These are phyloP conservation scores for Tagetes erecta DNA, from an alignment of 129 eudicot genomes.

Conservation along the genomic window DNA sequence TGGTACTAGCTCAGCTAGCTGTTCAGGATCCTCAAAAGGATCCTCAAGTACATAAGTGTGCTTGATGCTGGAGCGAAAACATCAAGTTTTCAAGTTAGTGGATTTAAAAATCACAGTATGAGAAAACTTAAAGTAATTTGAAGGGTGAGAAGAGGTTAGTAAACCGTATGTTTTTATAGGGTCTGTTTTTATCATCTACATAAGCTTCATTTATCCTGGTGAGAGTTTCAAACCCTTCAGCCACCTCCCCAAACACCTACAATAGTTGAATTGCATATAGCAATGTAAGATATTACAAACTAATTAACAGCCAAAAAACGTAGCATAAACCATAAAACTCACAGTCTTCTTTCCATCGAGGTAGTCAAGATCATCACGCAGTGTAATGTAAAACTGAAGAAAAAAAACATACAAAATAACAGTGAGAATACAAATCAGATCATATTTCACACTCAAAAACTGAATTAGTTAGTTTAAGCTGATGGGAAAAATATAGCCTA, in stretches of 20 bases:
- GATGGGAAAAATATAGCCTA: not conserved
- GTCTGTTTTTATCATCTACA: slow-evolving; percentile 78
- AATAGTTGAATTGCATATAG: slow-evolving; percentile 11
- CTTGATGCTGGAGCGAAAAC: slow-evolving; percentile 59
- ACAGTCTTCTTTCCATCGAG: slow-evolving; percentile 98
- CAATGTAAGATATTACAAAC: slow-evolving; percentile 5
- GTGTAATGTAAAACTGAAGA: slow-evolving; percentile 82
- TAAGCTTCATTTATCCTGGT: slow-evolving; percentile 85
- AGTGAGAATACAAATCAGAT: slow-evolving; percentile 8
- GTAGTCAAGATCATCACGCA: slow-evolving; percentile 94
- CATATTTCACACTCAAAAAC: slow-evolving; percentile 2
- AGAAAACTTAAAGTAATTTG: slow-evolving; percentile 13
- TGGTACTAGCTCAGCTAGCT: slow-evolving; percentile 70
- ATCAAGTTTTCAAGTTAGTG: slow-evolving; percentile 14
- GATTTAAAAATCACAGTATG: not conserved
- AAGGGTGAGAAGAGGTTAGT: slow-evolving; percentile 1
- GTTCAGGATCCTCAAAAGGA: slow-evolving; percentile 93
- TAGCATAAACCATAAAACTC: slow-evolving; percentile 45
- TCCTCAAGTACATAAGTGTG: slow-evolving; percentile 89
- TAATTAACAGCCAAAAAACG: not conserved
- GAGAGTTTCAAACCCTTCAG: slow-evolving; percentile 88
- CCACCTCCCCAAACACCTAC: slow-evolving; percentile 94
- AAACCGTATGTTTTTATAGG: slow-evolving; percentile 89
- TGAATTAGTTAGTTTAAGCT: slow-evolving; percentile 8
- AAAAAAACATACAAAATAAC: slow-evolving; percentile 12